phyloP scores from a whole-genome alignment of 306 rosid species.

The Casuarina glauca region DNA sequence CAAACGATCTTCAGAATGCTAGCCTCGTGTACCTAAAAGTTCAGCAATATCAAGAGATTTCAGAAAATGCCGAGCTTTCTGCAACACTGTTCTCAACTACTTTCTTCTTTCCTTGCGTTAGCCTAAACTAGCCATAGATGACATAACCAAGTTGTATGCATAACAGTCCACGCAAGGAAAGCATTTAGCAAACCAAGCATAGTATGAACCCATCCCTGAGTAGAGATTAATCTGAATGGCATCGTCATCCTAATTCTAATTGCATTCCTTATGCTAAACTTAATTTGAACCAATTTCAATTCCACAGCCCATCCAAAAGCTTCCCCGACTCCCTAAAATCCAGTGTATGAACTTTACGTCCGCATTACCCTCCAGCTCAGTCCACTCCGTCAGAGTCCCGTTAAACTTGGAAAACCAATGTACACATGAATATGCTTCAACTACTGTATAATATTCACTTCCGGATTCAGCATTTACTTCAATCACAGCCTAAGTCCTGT shows the following conservation, averaged over 20 bases:
- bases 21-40: slow-evolving; percentile 53
- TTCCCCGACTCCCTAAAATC: background rate
- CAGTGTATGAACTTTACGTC: background rate
- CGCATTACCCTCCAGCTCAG: background rate
- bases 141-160: background rate
- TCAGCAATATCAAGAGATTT: background rate
- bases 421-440: background rate
- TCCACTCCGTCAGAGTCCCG: background rate
- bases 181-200: background rate
- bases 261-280: background rate
- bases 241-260: background rate
- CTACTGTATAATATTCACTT: background rate
- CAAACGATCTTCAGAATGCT: slow-evolving; percentile 66
- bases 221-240: background rate
- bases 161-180: background rate
- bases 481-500: background rate
- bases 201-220: background rate
- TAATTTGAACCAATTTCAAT: background rate
- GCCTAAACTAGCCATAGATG: background rate
- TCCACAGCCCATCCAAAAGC: background rate
- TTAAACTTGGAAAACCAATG: background rate
- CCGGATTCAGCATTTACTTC: background rate
- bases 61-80: background rate
- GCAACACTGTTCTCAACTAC: background rate
- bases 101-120: background rate